Evolutionary conservation across 805 yeast species (phyloP), one percentile per base, ranked within the genome.

Genomic region (Sugiyamaella lignohabitans): DNA sequence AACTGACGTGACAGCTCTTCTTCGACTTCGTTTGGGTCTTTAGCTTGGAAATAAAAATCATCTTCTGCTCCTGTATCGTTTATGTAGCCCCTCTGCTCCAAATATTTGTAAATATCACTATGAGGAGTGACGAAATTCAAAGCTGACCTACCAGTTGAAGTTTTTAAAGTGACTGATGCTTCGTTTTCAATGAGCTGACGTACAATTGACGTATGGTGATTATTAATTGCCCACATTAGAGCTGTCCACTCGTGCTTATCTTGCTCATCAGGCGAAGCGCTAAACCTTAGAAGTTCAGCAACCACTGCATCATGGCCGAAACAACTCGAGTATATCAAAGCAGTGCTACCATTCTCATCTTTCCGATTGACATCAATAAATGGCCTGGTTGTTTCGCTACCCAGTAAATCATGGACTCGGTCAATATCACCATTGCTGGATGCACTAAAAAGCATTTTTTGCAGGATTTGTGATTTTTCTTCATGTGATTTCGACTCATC

Each of bases 161-260:
- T 69, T 14, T 65, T 55, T 1, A 57, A 39, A 23, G 48, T 49
- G 5, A 71, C 61, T 50, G 81, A 83, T 0, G 89, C 91, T 32
- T 82, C 84, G 48, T 72, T 71, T 38, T 77, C 76, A 45, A 87
- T 63, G 49, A 87, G 65, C 46, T 73, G 64, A 40, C 76, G 74
- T 14, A 78, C 80, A 39, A 82, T 71, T 10, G 73, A 71, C 49
- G 74, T 62, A 45, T 78, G 76, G 45, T 79, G 75, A 53, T 81
- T 71, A 54, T 80, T 75, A 2, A 86, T 78, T 0, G 94, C 89
- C 95, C 95, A 87, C 93, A 85, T 86, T 39, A 85, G 63, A 8
- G 96, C 64, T 4, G 74, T 64, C 73, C 73, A 70, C 41, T 63
- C 65, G 45, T 59, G 59, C 36, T 59, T 59, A 54, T 69, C 74